phyloP scores from a whole-genome alignment of 1,139 yeast genomes.

The Saccharomyces hybrid region DNA sequence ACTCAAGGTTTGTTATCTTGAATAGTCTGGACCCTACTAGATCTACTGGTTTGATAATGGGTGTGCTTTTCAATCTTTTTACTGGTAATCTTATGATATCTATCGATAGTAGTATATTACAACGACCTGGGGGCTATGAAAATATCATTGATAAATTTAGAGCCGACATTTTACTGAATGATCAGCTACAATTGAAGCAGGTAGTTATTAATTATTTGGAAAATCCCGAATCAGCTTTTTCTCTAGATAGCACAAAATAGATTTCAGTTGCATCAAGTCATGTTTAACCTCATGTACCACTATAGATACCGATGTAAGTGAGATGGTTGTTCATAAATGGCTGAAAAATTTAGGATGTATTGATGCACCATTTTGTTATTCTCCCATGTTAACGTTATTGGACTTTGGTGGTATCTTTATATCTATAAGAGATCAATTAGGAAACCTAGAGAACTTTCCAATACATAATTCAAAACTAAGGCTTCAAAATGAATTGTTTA shows the following conservation, averaged over 20 bases:
- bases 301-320: constrained; percentile 90
- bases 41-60: constrained; percentile 82
- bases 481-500: constrained; percentile 47
- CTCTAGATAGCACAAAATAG: constrained; percentile 70
- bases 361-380: constrained; percentile 66
- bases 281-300: constrained; percentile 86
- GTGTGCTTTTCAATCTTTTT: constrained; percentile 71
- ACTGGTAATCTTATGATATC: constrained; percentile 78
- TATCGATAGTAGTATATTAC: constrained; percentile 70
- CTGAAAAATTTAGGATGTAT: constrained; percentile 82
- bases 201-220: constrained; percentile 91
- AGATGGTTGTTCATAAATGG: constrained; percentile 86
- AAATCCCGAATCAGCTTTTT: constrained; percentile 77
- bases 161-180: constrained; percentile 72
- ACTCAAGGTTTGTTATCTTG: constrained; percentile 38
- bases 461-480: constrained; percentile 23
- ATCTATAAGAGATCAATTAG: constrained; percentile 86
- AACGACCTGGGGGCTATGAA: constrained; percentile 83
- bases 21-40: constrained; percentile 81
- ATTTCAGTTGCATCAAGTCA: constrained; percentile 76
- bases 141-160: constrained; percentile 62
- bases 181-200: constrained; percentile 82
- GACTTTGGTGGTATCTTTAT: constrained; percentile 97
- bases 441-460: constrained; percentile 26
- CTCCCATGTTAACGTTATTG: constrained; percentile 81